Base-by-base conservation (phyloP, 2,329 filamentous ascomycete species). In the Colletotrichum orchidophilum region DNA sequence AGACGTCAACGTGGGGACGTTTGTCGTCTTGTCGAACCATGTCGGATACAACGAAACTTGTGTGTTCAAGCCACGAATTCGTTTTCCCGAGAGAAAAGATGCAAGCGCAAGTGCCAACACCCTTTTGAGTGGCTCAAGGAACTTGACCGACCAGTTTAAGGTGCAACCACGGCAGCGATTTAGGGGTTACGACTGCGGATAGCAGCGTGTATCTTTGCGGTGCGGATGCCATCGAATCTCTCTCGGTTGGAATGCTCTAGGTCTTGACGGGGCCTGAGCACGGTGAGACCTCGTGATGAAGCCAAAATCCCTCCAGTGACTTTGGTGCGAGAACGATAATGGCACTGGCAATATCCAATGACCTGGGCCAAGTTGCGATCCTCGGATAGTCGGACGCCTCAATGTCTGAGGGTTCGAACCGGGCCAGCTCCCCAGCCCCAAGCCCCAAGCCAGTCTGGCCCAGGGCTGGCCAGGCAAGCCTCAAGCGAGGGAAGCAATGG, bases 351-450 rank as follows among this genome's bases (percentile, higher is more conserved):
- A n/a, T 52, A 15, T 8, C 42, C 59, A 52, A 15, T 35, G 42
- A 35, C 55, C 63, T 63, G 58, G 66, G 35, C 49, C 67, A 66
- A 61, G 63, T 66, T 70, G 55, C 26, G 54, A 60, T 65, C 61
- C 61, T 49, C 54, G 33, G 66, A n/a, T 55, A 46, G 54, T 70
- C 54, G 42, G 66, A 60, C 66, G 66, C 66, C 66, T 63, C 66
- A 65, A 29, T 55, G 63, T 68, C 68, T 70, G 68, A 70, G 68
- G 68, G 63, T 54, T 67, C 57, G 35, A 35, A 31, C 54, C 63
- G 57, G 63, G 64, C 64, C 52, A 71, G 39, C 39, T 33, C 52
- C 39, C 46, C 57, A 52, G 26, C 59, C 63, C 58, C 52, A 62
- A 58, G 39, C 39, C 39, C 18, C 39, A n/a, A n/a, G 8, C 39